Base-by-base conservation (phyloP, 352 stramenopile genomes). In the Phytophthora chlamydospora region DNA sequence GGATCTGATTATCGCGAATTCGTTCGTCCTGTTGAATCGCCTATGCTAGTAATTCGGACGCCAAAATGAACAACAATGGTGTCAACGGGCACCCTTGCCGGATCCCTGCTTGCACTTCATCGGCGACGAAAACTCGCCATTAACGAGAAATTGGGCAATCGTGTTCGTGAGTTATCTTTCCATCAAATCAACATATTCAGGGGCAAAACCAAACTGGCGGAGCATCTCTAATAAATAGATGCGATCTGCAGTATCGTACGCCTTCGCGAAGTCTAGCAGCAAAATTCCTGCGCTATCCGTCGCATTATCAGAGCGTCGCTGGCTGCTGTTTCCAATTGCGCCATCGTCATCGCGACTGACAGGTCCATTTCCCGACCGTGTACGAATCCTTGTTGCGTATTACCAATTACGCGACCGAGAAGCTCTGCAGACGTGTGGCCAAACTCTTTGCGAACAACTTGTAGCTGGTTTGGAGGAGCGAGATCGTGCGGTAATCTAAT, bases 371-470 rank as follows among this genome's bases (percentile, higher is more conserved):
- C 40, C 2, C 51, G 39, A 3, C 32, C 40, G 12, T 44, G 40
- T 2, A 59, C 51, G 10, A 59, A 59, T 3, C 50, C 50, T 35
- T 59, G 51, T 6, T 59, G 51, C 1, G 51, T 51, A 5, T 7
- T 19, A 1, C 51, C 51, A 21, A 59, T 45, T 10, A 51, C 4
- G 0, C 3, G 3, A 16, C 40, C 32, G 0, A 59, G 13, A 59
- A 50, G 0, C 11, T 19, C 16, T 51, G 51, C 1, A 38, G 11
- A 3, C 51, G 14, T 9, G 31, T 43, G 0, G 51, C 51, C 8
- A 42, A 2, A 6, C 42, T 29, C 13, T 58, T 50, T 3, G 29
- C 17, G 29, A 58, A 42, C 13, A 58, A 11, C 11, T 58, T 50
- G 16, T 58, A 58, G 17, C 39, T 43, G 12, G 39, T 58, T 34